A percentile compares a stretch with the other conserved stretches of the same genome.
These are phyloP conservation scores for Priceomyces medius DNA, from an alignment of 805 yeast genomes.

Conservation along the genomic window DNA sequence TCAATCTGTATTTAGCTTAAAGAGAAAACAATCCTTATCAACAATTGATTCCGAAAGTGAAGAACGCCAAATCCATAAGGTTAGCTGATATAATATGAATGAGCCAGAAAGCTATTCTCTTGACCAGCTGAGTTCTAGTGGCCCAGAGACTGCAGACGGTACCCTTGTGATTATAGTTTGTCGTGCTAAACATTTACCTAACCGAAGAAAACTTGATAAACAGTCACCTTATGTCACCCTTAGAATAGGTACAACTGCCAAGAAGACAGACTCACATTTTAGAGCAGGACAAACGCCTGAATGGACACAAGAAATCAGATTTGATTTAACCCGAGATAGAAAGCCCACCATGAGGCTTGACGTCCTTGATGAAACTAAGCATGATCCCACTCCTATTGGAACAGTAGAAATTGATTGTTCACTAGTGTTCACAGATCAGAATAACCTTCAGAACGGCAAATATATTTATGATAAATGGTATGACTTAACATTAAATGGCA, in stretches of 20 bases:
- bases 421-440: slow-evolving; percentile 55
- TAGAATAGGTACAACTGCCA: slow-evolving; percentile 77
- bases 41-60: neutral
- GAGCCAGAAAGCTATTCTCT: neutral
- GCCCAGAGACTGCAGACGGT: slow-evolving; percentile 44
- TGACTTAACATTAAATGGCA: slow-evolving; percentile 60
- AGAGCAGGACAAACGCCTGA: slow-evolving; percentile 94
- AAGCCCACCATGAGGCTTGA: slow-evolving; percentile 66
- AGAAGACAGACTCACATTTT: slow-evolving; percentile 70
- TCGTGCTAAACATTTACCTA: slow-evolving; percentile 83
- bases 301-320: slow-evolving; percentile 78
- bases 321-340: slow-evolving; percentile 61
- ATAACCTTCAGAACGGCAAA: slow-evolving; percentile 49
- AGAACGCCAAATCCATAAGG: neutral
- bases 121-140: neutral
- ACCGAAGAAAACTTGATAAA: slow-evolving; percentile 81
- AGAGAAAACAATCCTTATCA: neutral
- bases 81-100: neutral
- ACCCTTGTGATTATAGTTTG: slow-evolving; percentile 72
- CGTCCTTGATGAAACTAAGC: slow-evolving; percentile 80
- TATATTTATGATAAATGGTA: slow-evolving; percentile 90
- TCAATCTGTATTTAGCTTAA: neutral
- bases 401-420: slow-evolving; percentile 76
- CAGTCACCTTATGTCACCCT: slow-evolving; percentile 90
- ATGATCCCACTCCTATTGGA: slow-evolving; percentile 85